These are phyloP conservation scores for Nakaseomyces uthaithaninus DNA, from an alignment of 1,139 yeast species.

Conservation along the genomic window DNA sequence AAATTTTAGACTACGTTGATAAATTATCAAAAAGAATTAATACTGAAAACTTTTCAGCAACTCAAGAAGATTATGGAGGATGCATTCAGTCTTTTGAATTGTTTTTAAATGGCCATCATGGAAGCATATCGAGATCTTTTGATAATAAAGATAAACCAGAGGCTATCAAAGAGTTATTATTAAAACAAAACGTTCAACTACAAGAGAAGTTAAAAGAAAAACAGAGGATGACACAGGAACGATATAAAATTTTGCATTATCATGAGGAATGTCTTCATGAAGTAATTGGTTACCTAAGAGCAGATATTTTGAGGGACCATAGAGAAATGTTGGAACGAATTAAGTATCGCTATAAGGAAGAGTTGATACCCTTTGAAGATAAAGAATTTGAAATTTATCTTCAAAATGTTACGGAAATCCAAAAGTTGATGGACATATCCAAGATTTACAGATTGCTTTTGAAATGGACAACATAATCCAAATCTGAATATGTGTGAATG, in stretches of 20 bases:
- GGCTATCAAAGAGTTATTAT: constrained; percentile 10
- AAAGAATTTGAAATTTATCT: constrained; percentile 20
- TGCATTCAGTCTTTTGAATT: neutral
- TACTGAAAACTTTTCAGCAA: neutral
- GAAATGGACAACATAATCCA: constrained; percentile 3
- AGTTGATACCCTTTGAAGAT: constrained; percentile 19
- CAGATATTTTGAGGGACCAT: constrained; percentile 19
- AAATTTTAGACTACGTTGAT: constrained; percentile 19
- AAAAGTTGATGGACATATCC: constrained; percentile 20
- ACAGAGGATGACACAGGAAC: constrained; percentile 12
- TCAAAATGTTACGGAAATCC: constrained; percentile 17
- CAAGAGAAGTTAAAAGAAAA: constrained; percentile 12
- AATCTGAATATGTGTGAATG: too few species aligned
- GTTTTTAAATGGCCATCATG: neutral
- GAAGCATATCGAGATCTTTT: neutral
- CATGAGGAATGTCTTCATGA: constrained; percentile 21
- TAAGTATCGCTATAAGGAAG: constrained; percentile 13
- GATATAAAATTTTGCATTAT: constrained; percentile 15
- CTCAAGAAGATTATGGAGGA: constrained; percentile 2
- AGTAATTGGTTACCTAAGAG: constrained; percentile 19
- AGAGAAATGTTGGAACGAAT: constrained; percentile 11
- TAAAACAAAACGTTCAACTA: constrained; percentile 17
- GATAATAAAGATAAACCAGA: constrained; percentile 6
- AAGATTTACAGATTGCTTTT: constrained; percentile 18
- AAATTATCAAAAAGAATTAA: constrained; percentile 15